Evolutionary conservation across 305 asterid genomes (phyloP).

Genomic region (Solanum hybrid): DNA sequence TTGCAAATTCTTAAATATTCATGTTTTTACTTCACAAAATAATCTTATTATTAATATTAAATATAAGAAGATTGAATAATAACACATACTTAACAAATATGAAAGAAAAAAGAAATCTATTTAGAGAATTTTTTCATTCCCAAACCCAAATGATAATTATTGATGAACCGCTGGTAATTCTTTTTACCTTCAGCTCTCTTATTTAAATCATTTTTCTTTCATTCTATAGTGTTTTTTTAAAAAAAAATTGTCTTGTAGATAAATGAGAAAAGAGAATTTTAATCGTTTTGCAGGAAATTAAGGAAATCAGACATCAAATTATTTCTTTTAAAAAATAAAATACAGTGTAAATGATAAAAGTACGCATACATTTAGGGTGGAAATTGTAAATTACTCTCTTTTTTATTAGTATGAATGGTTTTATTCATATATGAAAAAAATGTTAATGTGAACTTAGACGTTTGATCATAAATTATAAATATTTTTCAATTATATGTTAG

Average conservation of each 20-base stretch:
- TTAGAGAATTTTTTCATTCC: neutral
- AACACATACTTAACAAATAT: neutral
- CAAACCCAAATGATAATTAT: neutral
- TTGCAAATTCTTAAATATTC: neutral
- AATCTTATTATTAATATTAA: too few relatives aligned
- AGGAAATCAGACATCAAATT: neutral
- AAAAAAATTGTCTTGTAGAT: neutral
- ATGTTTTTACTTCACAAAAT: neutral
- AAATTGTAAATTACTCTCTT: too few relatives aligned
- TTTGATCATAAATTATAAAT: too few relatives aligned
- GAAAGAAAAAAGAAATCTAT: neutral
- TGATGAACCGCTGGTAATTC: too few relatives aligned
- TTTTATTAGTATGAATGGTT: too few relatives aligned
- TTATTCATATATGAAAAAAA: too few relatives aligned
- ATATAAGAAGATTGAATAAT: neutral
- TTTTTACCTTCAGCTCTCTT: neutral
- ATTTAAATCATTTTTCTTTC: too few relatives aligned
- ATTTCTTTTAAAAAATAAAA: too few relatives aligned
- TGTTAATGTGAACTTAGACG: too few relatives aligned
- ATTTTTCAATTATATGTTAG: too few relatives aligned
- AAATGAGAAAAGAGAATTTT: neutral
- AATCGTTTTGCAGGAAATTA: neutral
- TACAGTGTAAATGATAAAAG: too few relatives aligned
- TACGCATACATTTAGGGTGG: too few relatives aligned
- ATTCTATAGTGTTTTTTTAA: neutral